These are phyloP conservation scores for Pseudogymnoascus sp. DNA, from an alignment of 2,329 filamentous ascomycete genomes.

Conservation along the genomic window DNA sequence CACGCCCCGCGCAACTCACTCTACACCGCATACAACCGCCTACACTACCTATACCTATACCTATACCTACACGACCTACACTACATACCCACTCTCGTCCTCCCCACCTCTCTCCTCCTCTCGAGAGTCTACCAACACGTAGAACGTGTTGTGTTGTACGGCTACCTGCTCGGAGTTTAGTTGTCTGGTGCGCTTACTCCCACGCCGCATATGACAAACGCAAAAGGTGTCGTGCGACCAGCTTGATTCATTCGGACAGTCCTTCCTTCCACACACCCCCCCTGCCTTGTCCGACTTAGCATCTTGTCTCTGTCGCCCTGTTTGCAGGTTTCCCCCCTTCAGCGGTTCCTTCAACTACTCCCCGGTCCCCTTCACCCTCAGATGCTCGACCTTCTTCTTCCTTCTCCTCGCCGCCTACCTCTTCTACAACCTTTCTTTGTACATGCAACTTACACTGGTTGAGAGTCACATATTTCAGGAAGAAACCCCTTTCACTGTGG, in stretches of 20 bases:
- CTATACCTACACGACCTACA: background rate
- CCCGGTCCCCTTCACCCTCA: conserved; percentile 20
- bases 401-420: conserved; percentile 19
- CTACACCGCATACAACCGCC: background rate
- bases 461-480: conserved; percentile 25
- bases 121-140: background rate
- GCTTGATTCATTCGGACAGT: background rate
- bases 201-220: conserved; percentile 30
- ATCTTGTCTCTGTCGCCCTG: background rate
- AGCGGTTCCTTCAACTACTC: conserved; percentile 23
- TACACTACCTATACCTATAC: background rate
- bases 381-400: conserved; percentile 21
- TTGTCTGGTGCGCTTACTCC: conserved; percentile 19
- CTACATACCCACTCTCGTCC: background rate
- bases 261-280: background rate
- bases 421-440: conserved; percentile 23
- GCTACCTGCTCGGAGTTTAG: conserved; percentile 26
- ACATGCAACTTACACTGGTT: conserved; percentile 27
- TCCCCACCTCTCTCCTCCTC: background rate
- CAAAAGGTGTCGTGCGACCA: conserved; percentile 29
- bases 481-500: conserved; percentile 20
- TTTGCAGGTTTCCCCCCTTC: conserved; percentile 16
- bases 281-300: background rate
- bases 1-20: background rate
- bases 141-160: conserved; percentile 14